Conservation (phyloP, 495 filamentous ascomycete species). For the Lindgomyces ingoldianus region DNA sequence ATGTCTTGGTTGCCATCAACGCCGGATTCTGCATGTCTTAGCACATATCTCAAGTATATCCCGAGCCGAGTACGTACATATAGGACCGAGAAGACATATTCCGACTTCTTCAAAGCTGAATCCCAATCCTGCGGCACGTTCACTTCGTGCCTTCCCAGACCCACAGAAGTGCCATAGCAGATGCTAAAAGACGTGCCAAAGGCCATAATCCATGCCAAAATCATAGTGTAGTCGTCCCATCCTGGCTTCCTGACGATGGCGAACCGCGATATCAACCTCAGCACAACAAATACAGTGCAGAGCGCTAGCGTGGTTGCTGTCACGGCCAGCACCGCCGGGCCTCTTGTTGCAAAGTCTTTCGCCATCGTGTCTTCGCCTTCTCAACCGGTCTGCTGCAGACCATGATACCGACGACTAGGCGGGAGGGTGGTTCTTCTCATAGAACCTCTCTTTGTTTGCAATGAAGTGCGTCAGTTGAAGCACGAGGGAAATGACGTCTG, state of each 20-base stretch:
- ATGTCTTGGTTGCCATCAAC: slow-evolving; percentile 84
- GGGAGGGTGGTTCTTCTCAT: no score
- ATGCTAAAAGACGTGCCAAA: slow-evolving; percentile 77
- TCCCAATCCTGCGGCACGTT: slow-evolving; percentile 57
- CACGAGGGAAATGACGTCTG: slow-evolving; percentile 6
- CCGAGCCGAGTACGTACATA: slow-evolving; percentile 60
- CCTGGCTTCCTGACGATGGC: slow-evolving; percentile 69
- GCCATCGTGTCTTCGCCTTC: slow-evolving; percentile 18
- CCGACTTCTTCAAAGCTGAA: slow-evolving; percentile 59
- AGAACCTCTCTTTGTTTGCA: no score
- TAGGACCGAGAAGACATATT: slow-evolving; percentile 81
- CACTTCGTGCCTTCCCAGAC: slow-evolving; percentile 73
- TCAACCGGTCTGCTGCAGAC: neutral
- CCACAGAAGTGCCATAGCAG: slow-evolving; percentile 67
- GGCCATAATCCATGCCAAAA: slow-evolving; percentile 79
- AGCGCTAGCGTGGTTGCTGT: slow-evolving; percentile 68
- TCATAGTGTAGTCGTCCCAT: slow-evolving; percentile 81
- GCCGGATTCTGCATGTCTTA: slow-evolving; percentile 70
- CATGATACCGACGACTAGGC: slow-evolving; percentile 2
- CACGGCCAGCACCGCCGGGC: slow-evolving; percentile 69
- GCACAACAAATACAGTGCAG: slow-evolving; percentile 68
- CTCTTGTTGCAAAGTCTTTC: slow-evolving; percentile 45
- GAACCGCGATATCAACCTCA: slow-evolving; percentile 70
- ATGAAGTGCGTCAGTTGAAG: no score
- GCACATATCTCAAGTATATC: slow-evolving; percentile 4